Evolutionary conservation across 257 asterid species (phyloP), one percentile per base, ranked within the genome.

Genomic region (Penstemon eatonii): DNA sequence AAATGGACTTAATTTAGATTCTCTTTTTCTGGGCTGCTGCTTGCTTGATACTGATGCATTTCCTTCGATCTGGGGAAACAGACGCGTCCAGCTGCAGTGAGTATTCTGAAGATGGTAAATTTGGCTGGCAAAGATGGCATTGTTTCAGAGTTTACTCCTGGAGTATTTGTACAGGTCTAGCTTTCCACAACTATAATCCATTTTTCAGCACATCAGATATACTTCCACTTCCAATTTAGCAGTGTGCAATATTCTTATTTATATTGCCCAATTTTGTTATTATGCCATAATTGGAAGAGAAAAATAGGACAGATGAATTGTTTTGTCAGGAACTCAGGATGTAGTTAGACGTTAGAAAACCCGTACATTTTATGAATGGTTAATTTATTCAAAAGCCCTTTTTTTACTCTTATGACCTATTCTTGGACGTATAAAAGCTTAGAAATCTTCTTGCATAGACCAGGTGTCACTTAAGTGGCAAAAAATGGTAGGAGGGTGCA

Each of bases 61-160:
- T 70, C 56, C 41, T 56, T 68, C 36, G 66, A 40, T 52, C 63
- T 7, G 60, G 71, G 75, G 56, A 42, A 66, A 66, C 87, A 93
- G 99, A 81, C 91, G 70, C 99, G 99, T 74, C 89, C 96, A 54
- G 97, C 99, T 78, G 96, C 74, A 56, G 76, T 90, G 25, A 70
- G 81, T 71, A 71, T 84, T 68, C 65, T 93, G 79, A 85, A 84
- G 85, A 82, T 75, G 79, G 97, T 74, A 67, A 81, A 85, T 74
- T 87, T 93, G 87, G 84, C 86, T 68, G 96, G 96, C 75, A 85
- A 80, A 77, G 90, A 79, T 71, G 96, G 96, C 73, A 80, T 91
- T 70, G 12, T 84, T 73, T 90, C 99, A 55, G 97, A 88, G 77
- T 70, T 72, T 43, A 83, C 96, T 70, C 96, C 97, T 42, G 99